Percentiles rank a stretch among this genome's conserved stretches.
These are phyloP conservation scores for Cenchrus fungigraminus DNA, from an alignment of 176 grass and related monocot genomes.

Conservation along the genomic window DNA sequence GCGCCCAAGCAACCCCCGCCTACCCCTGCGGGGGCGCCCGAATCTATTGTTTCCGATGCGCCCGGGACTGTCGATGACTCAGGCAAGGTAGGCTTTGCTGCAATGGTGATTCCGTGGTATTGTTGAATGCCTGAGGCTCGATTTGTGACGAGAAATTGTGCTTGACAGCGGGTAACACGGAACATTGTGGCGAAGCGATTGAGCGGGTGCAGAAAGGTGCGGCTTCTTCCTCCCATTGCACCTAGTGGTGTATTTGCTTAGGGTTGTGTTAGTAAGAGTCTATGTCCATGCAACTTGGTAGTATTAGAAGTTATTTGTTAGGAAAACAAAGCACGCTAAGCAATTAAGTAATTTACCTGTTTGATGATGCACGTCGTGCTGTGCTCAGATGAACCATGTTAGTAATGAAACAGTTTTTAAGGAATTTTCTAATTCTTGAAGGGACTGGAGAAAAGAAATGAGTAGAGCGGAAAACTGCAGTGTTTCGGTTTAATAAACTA, in stretches of 20 bases:
- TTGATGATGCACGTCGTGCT: background rate
- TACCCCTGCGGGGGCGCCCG: conserved; percentile 1
- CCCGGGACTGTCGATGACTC: conserved; percentile 11
- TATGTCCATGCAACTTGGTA: background rate
- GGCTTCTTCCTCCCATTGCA: background rate
- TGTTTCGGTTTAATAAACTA: background rate
- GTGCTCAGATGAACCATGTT: background rate
- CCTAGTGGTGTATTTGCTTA: background rate
- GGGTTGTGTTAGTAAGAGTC: background rate
- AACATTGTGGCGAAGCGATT: conserved; percentile 76
- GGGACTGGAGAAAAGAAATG: background rate
- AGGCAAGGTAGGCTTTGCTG: conserved; percentile 31
- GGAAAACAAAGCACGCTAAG: background rate
- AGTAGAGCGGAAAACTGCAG: background rate
- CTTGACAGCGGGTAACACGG: conserved; percentile 50
- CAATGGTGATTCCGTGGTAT: background rate
- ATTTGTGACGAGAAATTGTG: background rate
- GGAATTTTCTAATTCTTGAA: background rate
- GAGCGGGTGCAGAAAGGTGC: conserved; percentile 72
- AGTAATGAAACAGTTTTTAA: background rate
- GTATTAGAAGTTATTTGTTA: background rate
- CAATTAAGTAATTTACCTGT: background rate
- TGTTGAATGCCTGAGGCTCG: background rate
- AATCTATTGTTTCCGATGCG: background rate
- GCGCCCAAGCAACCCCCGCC: conserved; percentile 62